Conservation (phyloP, 192 early-diverging fungal species). For the Allomyces arbusculus region DNA sequence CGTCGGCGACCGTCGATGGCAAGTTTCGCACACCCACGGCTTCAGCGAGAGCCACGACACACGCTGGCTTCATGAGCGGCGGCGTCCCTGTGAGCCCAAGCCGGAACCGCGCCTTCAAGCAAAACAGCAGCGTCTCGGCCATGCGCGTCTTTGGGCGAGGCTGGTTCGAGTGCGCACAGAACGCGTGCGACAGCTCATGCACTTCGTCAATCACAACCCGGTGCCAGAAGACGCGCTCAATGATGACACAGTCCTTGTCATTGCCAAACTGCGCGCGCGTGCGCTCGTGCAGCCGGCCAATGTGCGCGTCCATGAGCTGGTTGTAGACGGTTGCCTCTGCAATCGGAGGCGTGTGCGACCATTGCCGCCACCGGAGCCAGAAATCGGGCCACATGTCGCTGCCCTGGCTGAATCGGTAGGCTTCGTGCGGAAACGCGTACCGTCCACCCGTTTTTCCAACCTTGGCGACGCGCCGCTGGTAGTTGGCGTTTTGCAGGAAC, state of each 20-base stretch:
- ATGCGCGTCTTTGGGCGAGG: neutral
- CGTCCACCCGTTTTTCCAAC: neutral
- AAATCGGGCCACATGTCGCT: too few species aligned
- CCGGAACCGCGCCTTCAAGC: neutral
- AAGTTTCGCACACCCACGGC: neutral
- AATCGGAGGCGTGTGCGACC: too few species aligned
- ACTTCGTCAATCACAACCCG: neutral
- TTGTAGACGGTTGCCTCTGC: neutral
- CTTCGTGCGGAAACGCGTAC: too few species aligned
- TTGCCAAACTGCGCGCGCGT: neutral
- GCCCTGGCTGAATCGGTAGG: too few species aligned
- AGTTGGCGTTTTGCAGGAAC: neutral
- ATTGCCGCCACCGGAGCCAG: too few species aligned
- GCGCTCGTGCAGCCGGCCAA: neutral
- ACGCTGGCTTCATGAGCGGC: neutral
- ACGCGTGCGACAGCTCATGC: neutral
- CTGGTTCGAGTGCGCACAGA: neutral
- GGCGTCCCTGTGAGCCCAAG: neutral
- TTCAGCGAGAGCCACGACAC: neutral
- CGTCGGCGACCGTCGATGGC: neutral
- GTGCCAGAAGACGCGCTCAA: neutral
- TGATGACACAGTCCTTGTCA: neutral
- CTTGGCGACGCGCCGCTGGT: neutral
- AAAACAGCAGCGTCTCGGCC: neutral
- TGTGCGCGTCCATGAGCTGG: neutral